Evolutionary conservation across 2,329 filamentous ascomycete genomes (phyloP).

Genomic region (Decorospora gaudefroyi): DNA sequence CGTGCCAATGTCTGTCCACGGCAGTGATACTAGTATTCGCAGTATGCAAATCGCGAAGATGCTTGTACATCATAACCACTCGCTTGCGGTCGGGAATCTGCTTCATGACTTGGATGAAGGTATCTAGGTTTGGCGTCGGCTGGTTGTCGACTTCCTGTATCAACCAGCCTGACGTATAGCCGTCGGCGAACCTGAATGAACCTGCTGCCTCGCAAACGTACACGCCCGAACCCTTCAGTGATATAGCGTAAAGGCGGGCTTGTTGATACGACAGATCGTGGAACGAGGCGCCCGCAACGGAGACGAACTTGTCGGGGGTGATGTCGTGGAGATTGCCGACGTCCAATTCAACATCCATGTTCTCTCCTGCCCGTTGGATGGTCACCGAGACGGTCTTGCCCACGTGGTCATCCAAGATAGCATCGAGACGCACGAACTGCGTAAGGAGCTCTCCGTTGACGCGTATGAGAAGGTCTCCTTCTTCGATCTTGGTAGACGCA

Average conservation of each 20-base stretch:
- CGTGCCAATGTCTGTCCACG: constrained; percentile 93
- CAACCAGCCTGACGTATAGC: constrained; percentile 88
- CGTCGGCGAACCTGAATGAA: constrained; percentile 89
- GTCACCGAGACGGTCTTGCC: constrained; percentile 76
- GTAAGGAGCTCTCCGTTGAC: constrained; percentile 93
- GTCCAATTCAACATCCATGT: constrained; percentile 79
- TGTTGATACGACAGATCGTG: constrained; percentile 97
- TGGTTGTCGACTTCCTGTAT: constrained; percentile 91
- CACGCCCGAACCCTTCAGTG: constrained; percentile 75
- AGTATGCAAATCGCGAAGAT: constrained; percentile 91
- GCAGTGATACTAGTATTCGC: constrained; percentile 90
- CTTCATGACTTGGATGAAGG: constrained; percentile 91
- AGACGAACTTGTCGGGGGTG: constrained; percentile 93
- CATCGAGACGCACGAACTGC: constrained; percentile 88
- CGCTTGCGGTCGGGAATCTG: constrained; percentile 78
- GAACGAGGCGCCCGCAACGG: constrained; percentile 91
- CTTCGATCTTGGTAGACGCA: constrained; percentile 82
- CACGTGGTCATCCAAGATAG: constrained; percentile 87
- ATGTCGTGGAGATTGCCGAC: constrained; percentile 93
- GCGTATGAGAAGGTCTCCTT: constrained; percentile 91
- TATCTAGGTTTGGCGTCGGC: constrained; percentile 81
- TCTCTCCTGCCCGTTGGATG: constrained; percentile 85
- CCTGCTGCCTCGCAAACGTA: constrained; percentile 94
- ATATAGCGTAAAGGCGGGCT: constrained; percentile 91
- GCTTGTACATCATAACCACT: constrained; percentile 93